Conservation (phyloP, 306 rosid genomes). For the Trifolium dubium region DNA sequence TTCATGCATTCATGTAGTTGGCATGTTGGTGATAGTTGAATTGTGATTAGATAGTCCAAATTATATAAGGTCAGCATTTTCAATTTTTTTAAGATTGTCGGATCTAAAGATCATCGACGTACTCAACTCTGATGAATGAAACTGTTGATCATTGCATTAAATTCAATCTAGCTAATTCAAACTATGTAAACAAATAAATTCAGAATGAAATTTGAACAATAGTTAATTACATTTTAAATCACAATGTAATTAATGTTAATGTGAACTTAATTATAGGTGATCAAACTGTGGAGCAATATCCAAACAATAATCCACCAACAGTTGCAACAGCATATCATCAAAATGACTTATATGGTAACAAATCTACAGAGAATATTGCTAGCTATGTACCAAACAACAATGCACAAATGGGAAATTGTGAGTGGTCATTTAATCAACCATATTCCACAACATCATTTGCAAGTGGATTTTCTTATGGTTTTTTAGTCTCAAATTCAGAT, state of each 20-base stretch:
- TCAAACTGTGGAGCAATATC: constrained; percentile 38
- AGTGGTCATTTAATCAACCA: constrained; percentile 48
- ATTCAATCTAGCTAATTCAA: no score
- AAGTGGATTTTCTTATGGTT: constrained; percentile 39
- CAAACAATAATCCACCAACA: constrained; percentile 35
- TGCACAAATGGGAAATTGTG: constrained; percentile 43
- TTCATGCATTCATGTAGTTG: no score
- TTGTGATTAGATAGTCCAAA: no score
- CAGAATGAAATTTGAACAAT: no score
- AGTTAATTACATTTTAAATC: not conserved
- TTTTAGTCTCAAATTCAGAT: constrained; percentile 55
- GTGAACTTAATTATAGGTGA: constrained; percentile 48
- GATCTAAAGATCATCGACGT: not conserved
- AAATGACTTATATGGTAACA: constrained; percentile 38
- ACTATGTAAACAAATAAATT: no score
- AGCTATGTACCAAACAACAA: constrained; percentile 37
- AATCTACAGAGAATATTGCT: constrained; percentile 17
- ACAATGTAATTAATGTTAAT: not conserved
- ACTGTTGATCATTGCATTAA: no score
- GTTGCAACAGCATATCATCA: constrained; percentile 42
- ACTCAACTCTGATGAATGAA: no score
- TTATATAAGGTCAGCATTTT: no score
- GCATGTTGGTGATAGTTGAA: not conserved
- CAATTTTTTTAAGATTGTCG: no score
- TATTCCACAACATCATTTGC: constrained; percentile 21